Evolutionary conservation across 257 asterid genomes (phyloP).

Genomic region (Solanum clarkiae): DNA sequence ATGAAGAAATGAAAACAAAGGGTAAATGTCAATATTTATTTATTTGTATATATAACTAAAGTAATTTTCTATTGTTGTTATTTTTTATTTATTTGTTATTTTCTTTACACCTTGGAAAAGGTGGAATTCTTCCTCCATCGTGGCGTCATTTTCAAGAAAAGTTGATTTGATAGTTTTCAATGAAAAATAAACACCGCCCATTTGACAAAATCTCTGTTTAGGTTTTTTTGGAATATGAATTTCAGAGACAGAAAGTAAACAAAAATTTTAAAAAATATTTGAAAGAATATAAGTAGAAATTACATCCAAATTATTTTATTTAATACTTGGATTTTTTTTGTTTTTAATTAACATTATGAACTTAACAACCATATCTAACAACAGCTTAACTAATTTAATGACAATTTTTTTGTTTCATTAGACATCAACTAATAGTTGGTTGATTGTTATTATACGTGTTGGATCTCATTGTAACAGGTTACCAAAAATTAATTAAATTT

Average conservation of each 20-base stretch:
- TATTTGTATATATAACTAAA: background rate
- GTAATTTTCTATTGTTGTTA: background rate
- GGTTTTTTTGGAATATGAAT: background rate
- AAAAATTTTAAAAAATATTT: background rate
- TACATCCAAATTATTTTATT: background rate
- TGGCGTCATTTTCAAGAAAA: conserved; percentile 43
- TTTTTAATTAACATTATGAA: background rate
- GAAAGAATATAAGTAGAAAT: background rate
- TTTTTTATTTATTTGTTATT: background rate
- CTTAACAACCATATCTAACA: background rate
- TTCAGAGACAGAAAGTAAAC: conserved; percentile 13
- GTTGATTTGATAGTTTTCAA: conserved; percentile 10
- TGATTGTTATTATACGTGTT: background rate
- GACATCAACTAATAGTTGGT: background rate
- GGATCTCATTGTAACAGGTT: background rate
- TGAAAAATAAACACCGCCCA: conserved; percentile 7
- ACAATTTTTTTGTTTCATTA: background rate
- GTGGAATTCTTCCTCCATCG: background rate
- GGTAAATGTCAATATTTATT: background rate
- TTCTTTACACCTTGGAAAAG: conserved; percentile 13
- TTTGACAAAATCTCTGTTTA: conserved; percentile 21
- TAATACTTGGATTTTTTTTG: background rate
- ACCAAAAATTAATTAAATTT: background rate
- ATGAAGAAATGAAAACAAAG: background rate
- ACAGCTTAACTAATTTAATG: background rate